Evolutionary conservation across 163 green algal genomes (phyloP).

Genomic region (Scenedesmus sp.): DNA sequence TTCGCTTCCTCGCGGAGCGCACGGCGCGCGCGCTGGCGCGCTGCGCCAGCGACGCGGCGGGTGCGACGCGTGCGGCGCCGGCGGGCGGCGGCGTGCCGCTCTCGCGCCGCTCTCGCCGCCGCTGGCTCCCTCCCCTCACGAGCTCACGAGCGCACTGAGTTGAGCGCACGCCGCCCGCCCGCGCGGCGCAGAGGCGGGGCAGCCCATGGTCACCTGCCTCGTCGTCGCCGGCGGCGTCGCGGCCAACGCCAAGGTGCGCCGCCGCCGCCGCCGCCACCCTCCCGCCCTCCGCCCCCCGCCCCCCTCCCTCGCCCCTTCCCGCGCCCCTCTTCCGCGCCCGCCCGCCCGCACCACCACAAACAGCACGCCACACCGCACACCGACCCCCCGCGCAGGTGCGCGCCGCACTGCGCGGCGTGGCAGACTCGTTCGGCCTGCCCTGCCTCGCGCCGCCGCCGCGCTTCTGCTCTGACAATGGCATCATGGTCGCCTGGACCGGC

Average conservation of each 20-base stretch:
- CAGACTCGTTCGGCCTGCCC: constrained; percentile 57
- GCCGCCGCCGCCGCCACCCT: too few species aligned
- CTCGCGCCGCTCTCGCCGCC: too few species aligned
- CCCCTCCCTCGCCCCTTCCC: too few species aligned
- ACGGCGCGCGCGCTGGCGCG: constrained; percentile 25
- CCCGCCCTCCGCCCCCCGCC: too few species aligned
- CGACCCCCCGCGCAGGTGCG: too few species aligned
- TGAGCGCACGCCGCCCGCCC: too few species aligned
- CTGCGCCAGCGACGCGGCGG: constrained; percentile 7
- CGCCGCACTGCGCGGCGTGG: constrained; percentile 62
- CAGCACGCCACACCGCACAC: too few species aligned
- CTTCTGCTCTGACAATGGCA: constrained; percentile 95
- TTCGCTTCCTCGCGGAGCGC: constrained; percentile 49
- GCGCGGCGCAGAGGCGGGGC: constrained; percentile 17
- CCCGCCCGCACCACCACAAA: too few species aligned
- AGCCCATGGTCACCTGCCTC: constrained; percentile 38
- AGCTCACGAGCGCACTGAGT: too few species aligned
- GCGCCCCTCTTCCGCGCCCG: background rate
- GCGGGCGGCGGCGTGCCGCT: background rate
- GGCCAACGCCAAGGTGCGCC: constrained; percentile 81
- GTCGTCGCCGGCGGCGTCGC: constrained; percentile 83
- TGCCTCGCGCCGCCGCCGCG: constrained; percentile 76
- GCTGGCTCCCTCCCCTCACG: too few species aligned
- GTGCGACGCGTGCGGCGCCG: too few species aligned
- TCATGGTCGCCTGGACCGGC: constrained; percentile 82